These are phyloP conservation scores for Nephromyces sp. DNA, from an alignment of 169 alveolate species.

Conservation along the genomic window DNA sequence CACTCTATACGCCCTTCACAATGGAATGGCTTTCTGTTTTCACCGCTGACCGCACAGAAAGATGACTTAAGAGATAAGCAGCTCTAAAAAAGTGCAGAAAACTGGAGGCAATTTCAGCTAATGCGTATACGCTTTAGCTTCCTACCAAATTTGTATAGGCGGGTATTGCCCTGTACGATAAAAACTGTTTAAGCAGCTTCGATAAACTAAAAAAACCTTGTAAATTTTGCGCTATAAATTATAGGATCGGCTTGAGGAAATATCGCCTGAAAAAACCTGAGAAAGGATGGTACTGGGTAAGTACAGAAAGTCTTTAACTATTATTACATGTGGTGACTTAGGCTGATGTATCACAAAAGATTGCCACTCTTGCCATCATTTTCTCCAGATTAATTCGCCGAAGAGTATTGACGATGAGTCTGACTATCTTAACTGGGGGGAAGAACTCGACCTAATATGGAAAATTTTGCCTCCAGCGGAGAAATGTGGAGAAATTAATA, in stretches of 20 bases:
- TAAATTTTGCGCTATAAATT: neutral
- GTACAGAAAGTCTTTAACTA: neutral
- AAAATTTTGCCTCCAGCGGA: neutral
- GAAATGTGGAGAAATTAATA: neutral
- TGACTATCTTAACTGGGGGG: conserved; percentile 6
- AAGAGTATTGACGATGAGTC: neutral
- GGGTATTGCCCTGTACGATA: too few species aligned
- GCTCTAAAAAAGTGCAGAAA: neutral
- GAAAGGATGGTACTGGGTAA: neutral
- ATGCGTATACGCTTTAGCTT: too few species aligned
- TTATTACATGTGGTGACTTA: neutral
- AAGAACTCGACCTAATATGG: neutral
- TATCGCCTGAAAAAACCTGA: neutral
- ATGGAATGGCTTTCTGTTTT: too few species aligned
- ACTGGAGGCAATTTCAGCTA: too few species aligned
- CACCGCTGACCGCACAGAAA: neutral
- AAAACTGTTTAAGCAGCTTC: too few species aligned
- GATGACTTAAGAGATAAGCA: neutral
- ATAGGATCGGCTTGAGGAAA: neutral
- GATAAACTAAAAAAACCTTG: neutral
- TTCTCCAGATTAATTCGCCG: neutral
- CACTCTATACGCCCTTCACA: too few species aligned
- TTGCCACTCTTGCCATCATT: neutral
- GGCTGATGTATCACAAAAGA: neutral
- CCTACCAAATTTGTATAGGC: too few species aligned